phyloP scores from a whole-genome alignment of 1,139 yeast species.

The Saccharomyces pastorianus region DNA sequence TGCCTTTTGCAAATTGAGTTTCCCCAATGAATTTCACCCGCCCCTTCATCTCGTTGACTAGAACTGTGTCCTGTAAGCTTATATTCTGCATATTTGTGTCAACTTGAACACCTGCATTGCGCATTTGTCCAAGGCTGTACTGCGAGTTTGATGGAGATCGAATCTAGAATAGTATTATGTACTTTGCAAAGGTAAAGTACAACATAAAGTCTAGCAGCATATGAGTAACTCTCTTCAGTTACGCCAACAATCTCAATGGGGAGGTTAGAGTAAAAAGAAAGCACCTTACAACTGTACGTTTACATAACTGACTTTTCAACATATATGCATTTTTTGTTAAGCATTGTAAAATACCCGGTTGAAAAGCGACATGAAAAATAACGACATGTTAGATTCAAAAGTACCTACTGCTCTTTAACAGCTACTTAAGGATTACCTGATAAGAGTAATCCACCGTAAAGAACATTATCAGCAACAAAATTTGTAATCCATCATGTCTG shows the following conservation, averaged over 20 bases:
- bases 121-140: background rate
- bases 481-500: conserved; percentile 6
- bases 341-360: background rate
- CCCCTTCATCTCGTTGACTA: conserved; percentile 32
- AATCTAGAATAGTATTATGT: background rate
- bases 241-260: background rate
- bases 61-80: background rate
- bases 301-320: background rate
- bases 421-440: background rate
- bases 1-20: conserved; percentile 53
- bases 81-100: background rate
- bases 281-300: background rate
- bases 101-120: background rate
- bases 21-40: conserved; percentile 43
- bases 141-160: background rate
- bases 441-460: background rate
- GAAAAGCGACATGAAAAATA: background rate
- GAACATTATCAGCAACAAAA: background rate
- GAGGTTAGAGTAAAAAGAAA: background rate
- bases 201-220: background rate
- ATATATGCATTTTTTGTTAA: background rate
- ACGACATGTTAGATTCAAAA: background rate
- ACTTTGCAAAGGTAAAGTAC: background rate
- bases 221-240: background rate
- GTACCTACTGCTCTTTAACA: background rate